Evolutionary conservation across 2,329 filamentous ascomycete genomes (phyloP), one percentile per base, ranked within the genome.

Genomic region (Fusarium pseudocircinatum): DNA sequence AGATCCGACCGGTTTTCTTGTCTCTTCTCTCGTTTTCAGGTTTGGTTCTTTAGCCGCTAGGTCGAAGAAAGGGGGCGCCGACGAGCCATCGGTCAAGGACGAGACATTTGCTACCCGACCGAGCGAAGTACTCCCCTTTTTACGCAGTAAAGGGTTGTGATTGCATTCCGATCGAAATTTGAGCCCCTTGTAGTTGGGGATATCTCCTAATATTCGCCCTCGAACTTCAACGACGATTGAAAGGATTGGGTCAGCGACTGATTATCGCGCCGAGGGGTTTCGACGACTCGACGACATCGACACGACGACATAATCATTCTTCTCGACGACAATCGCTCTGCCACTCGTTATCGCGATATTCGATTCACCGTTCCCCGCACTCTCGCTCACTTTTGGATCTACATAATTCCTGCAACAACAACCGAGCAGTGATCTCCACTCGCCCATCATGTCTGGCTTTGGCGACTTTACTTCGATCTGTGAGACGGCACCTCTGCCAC

Each of bases 391-490:
- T 42, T 42, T 36, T 53, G 54, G 49, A 56, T 61, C 24, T 24
- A 30, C 54, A 18, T 64, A 49, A 44, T 44, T 15, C 37, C 24
- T 50, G 28, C 59, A 40, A 71, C 61, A 50, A 61, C 50, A 43
- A 47, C 26, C 43, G 49, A 43, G 44, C 56, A 30, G 52, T 50
- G 30, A 56, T 52, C 43, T 42, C n/a, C 34, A 46, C 39, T 52
- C 50, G 63, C 67, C 72, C 80, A 81, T 77, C 82, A 91, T 87
- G 84, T 95, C 97, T 88, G 93, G 91, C 74, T 98, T 98, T 84
- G 96, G 96, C 77, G 93, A 97, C 84, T 98, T 98, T 84, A 90
- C 92, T 66, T 87, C 88, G 77, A 92, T 98, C 86, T 99, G 96
- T 89, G 87, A 89, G 77, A 94, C 92, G 85, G 93, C 94, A 71